Conservation (phyloP, 768 basidiomycete genomes). For the Suillus subaureus region DNA sequence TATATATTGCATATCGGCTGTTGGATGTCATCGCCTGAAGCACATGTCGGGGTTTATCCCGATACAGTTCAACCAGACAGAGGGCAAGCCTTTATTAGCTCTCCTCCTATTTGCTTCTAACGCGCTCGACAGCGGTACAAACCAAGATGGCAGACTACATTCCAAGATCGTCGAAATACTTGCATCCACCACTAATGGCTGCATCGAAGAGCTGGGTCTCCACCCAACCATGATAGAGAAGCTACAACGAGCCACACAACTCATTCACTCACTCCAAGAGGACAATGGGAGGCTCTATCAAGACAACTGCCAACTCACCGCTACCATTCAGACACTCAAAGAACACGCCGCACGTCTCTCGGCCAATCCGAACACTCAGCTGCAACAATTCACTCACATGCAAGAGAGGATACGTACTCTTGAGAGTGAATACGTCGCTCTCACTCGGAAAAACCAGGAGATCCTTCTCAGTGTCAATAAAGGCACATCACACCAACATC, state of each 20-base stretch:
- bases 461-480: slow-evolving; percentile 18
- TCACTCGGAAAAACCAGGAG: slow-evolving; percentile 29
- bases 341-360: slow-evolving; percentile 28
- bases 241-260: slow-evolving; percentile 28
- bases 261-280: slow-evolving; percentile 31
- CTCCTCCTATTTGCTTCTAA: not conserved
- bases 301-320: slow-evolving; percentile 39
- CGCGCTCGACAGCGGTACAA: not conserved
- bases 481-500: slow-evolving; percentile 20
- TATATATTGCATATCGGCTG: not conserved
- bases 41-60: not conserved
- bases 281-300: slow-evolving; percentile 38
- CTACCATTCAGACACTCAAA: slow-evolving; percentile 31
- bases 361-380: slow-evolving; percentile 20
- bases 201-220: slow-evolving; percentile 50
- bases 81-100: not conserved
- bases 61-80: not conserved
- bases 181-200: slow-evolving; percentile 46
- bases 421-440: slow-evolving; percentile 18
- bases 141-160: slow-evolving; percentile 19
- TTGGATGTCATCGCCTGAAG: not conserved
- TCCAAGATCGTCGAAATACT: slow-evolving; percentile 46
- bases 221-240: slow-evolving; percentile 39
- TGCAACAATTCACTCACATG: slow-evolving; percentile 20
- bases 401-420: slow-evolving; percentile 30